These are phyloP conservation scores for Fonsecaea pugnacius DNA, from an alignment of 2,329 filamentous ascomycete genomes.

Conservation along the genomic window DNA sequence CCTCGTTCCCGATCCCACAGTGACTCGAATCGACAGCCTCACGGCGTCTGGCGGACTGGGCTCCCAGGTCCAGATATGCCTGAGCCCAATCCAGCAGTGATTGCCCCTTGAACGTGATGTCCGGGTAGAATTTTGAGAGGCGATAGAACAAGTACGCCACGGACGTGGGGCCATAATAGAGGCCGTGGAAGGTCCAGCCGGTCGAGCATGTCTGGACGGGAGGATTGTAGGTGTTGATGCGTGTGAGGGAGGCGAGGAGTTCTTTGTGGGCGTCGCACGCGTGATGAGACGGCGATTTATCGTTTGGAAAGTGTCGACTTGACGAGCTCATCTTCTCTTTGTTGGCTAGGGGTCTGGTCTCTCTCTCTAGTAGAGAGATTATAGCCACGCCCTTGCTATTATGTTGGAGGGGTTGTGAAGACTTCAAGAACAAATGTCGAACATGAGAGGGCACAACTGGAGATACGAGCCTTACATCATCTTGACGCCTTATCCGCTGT, in stretches of 20 bases:
- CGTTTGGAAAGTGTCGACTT: slow-evolving; percentile 22
- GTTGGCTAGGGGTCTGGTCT: too few species aligned
- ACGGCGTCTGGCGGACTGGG: not conserved
- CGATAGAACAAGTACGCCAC: slow-evolving; percentile 62
- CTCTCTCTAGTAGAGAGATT: not conserved
- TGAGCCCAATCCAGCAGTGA: slow-evolving; percentile 53
- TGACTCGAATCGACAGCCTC: slow-evolving; percentile 47
- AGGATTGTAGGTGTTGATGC: slow-evolving; percentile 37
- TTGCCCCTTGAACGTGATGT: slow-evolving; percentile 51
- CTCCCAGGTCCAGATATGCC: slow-evolving; percentile 46
- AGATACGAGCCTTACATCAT: not conserved
- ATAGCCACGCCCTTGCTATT: not conserved
- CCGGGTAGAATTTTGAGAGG: slow-evolving; percentile 52
- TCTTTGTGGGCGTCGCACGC: slow-evolving; percentile 26
- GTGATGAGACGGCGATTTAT: slow-evolving; percentile 9
- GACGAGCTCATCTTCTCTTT: slow-evolving; percentile 19
- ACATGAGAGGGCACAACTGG: not conserved
- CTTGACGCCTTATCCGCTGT: not conserved
- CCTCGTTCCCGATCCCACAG: slow-evolving; percentile 59
- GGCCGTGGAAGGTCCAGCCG: slow-evolving; percentile 45
- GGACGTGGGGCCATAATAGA: slow-evolving; percentile 60
- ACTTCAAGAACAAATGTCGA: too few species aligned
- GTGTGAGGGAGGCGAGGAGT: slow-evolving; percentile 31
- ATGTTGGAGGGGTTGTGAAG: not conserved
- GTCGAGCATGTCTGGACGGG: slow-evolving; percentile 37